Percentiles rank a stretch among this genome's conserved stretches.
phyloP scores from a whole-genome alignment of 2,329 filamentous ascomycete species.

The Mariannaea elegans region DNA sequence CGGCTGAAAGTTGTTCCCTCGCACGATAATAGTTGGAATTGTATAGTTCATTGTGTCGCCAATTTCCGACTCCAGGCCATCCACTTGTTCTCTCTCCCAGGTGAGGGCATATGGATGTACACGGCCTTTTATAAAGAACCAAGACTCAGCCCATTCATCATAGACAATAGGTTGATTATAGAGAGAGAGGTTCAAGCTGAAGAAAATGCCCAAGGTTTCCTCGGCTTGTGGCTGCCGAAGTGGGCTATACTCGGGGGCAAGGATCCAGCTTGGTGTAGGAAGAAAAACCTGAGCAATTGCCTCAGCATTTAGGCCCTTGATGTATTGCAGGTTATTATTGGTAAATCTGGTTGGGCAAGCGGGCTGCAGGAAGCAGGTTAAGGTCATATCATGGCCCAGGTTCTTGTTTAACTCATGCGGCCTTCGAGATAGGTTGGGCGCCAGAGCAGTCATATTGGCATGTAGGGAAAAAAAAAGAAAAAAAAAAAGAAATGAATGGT shows the following conservation, averaged over 20 bases:
- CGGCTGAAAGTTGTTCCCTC: neutral
- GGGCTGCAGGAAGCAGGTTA: neutral
- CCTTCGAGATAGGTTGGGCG: no score
- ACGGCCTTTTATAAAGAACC: neutral
- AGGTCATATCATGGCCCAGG: neutral
- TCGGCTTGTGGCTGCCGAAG: neutral
- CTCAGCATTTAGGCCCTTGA: neutral
- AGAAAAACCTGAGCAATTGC: neutral
- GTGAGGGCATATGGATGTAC: neutral
- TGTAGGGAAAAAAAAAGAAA: no score
- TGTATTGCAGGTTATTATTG: neutral
- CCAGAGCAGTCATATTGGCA: no score
- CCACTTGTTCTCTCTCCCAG: neutral
- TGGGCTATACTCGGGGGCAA: neutral
- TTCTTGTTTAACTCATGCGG: no score
- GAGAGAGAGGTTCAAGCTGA: slow-evolving; percentile 1
- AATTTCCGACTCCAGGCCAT: neutral
- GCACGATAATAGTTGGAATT: neutral
- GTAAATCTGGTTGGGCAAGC: neutral
- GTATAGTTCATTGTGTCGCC: neutral
- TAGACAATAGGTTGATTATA: neutral
- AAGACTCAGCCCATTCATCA: neutral
- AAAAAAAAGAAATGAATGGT: no score
- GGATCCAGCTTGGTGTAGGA: neutral
- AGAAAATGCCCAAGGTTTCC: neutral